A percentile compares a stretch with the other conserved stretches of the same genome.
Conservation (phyloP, 148 eudicot species). For the Amaranthus cruentus region DNA sequence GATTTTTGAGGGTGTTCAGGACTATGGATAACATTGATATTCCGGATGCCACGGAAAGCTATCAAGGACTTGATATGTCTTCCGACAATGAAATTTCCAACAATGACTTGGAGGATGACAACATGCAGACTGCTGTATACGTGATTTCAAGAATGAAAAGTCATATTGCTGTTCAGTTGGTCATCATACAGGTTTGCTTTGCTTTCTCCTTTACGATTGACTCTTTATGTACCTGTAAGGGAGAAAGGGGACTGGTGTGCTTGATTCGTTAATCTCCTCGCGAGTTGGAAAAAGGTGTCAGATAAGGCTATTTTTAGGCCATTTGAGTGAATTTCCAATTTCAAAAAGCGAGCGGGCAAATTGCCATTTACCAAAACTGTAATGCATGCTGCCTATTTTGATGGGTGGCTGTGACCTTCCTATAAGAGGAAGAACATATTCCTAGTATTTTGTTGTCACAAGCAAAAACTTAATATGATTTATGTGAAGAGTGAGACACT, state of each 20-base stretch:
- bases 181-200: conserved; percentile 69
- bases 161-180: conserved; percentile 72
- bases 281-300: too few relatives aligned
- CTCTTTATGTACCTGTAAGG: neutral
- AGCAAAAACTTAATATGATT: neutral
- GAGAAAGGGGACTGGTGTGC: too few relatives aligned
- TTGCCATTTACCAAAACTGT: neutral
- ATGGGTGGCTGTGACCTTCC: neutral
- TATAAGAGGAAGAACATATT: neutral
- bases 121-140: conserved; percentile 71
- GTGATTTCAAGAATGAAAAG: conserved; percentile 81
- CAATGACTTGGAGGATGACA: conserved; percentile 59
- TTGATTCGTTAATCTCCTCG: too few relatives aligned
- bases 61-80: conserved; percentile 42
- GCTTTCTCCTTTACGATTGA: neutral
- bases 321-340: neutral
- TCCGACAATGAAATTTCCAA: conserved; percentile 42
- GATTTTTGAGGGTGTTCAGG: conserved; percentile 60
- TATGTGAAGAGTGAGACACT: neutral
- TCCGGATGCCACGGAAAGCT: conserved; percentile 39
- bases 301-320: too few relatives aligned
- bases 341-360: neutral
- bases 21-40: conserved; percentile 61
- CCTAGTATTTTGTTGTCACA: neutral
- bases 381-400: neutral